Conservation (phyloP, 139 green algal species). For the Micractinium conductrix region DNA sequence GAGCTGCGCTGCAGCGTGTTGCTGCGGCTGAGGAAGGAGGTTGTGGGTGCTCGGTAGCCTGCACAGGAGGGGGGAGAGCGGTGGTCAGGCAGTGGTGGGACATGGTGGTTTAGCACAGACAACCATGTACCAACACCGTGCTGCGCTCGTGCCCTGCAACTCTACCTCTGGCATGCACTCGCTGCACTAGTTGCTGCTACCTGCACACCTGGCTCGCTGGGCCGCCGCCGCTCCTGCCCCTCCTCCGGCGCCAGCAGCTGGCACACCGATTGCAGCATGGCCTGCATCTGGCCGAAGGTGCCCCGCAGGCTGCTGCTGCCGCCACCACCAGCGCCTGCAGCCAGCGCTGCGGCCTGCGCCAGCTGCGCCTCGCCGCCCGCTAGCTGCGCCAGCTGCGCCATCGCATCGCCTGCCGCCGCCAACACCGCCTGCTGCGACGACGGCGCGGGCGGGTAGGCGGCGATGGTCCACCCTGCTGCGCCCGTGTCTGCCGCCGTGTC, state of each 20-base stretch:
- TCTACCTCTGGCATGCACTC: no score
- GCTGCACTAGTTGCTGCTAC: no score
- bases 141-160: no score
- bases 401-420: not conserved
- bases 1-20: not conserved
- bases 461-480: conserved; percentile 7
- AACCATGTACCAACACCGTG: no score
- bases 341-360: not conserved
- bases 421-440: conserved; percentile 15
- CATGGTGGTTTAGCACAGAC: no score
- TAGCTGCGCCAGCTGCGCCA: conserved; percentile 26
- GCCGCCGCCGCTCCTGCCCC: not conserved
- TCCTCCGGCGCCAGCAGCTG: conserved; percentile 6
- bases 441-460: conserved; percentile 13
- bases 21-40: not conserved
- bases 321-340: not conserved
- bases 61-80: not conserved
- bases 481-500: not conserved
- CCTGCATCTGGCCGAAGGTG: conserved; percentile 29
- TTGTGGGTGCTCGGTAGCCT: not conserved
- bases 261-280: conserved; percentile 28
- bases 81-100: not conserved
- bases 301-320: conserved; percentile 1
- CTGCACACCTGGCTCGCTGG: not conserved
- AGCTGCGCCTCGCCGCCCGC: not conserved